These are phyloP conservation scores for Ascochyta koolunga DNA, from an alignment of 2,329 filamentous ascomycete genomes.

Conservation along the genomic window DNA sequence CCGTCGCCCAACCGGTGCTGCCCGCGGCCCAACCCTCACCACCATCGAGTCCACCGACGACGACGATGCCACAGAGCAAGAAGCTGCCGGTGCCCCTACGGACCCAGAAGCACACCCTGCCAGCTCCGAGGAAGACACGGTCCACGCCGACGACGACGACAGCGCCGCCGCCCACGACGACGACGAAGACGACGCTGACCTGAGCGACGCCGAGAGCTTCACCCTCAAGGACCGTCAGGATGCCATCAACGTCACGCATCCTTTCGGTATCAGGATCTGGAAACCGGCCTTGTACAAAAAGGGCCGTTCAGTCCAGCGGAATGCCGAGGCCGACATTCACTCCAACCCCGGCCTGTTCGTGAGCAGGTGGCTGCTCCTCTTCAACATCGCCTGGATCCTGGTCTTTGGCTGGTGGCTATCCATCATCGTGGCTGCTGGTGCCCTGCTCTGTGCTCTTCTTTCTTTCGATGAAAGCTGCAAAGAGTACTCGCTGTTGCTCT, in stretches of 20 bases:
- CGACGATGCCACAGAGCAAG: slow-evolving; percentile 52
- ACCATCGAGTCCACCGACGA: slow-evolving; percentile 58
- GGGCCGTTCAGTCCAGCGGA: slow-evolving; percentile 92
- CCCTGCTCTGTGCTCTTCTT: slow-evolving; percentile 78
- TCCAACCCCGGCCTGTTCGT: slow-evolving; percentile 89
- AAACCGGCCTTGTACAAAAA: slow-evolving; percentile 99
- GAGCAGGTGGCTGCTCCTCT: slow-evolving; percentile 80
- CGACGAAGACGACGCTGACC: slow-evolving; percentile 65
- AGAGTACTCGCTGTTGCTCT: slow-evolving; percentile 85
- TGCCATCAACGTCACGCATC: slow-evolving; percentile 98
- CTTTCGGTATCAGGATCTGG: slow-evolving; percentile 98
- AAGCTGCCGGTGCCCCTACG: slow-evolving; percentile 28
- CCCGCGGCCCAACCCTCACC: slow-evolving; percentile 54
- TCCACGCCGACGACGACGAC: slow-evolving; percentile 46
- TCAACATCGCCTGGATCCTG: slow-evolving; percentile 89
- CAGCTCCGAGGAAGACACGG: slow-evolving; percentile 48
- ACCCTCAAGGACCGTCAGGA: slow-evolving; percentile 96
- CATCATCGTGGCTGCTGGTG: slow-evolving; percentile 73
- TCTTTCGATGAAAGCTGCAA: slow-evolving; percentile 77
- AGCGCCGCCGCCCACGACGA: slow-evolving; percentile 61
- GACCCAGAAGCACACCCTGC: slow-evolving; percentile 33
- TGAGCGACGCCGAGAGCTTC: slow-evolving; percentile 96
- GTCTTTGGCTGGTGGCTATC: slow-evolving; percentile 97
- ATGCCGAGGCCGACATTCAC: slow-evolving; percentile 95
- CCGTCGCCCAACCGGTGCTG: slow-evolving; percentile 51